Evolutionary conservation across 176 grass and related monocot genomes (phyloP).

Genomic region (Ananas comosus): DNA sequence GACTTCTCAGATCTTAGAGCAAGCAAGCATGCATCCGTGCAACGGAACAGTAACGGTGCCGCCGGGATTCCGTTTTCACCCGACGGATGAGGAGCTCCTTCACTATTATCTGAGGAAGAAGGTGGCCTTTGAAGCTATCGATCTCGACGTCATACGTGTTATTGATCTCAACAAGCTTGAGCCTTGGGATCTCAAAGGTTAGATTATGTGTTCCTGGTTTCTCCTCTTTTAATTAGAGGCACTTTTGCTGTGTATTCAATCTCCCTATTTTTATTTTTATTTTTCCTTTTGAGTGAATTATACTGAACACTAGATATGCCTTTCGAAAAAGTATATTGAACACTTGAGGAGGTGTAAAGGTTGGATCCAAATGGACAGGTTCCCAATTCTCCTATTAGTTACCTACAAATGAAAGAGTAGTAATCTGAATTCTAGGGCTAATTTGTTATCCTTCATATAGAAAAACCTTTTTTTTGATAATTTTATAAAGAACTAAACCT

Average conservation of each 20-base stretch:
- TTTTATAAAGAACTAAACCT: too few species aligned
- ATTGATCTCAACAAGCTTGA: slow-evolving; percentile 92
- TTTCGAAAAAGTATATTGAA: background rate
- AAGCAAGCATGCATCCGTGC: slow-evolving; percentile 52
- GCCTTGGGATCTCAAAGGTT: slow-evolving; percentile 98
- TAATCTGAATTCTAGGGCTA: too few species aligned
- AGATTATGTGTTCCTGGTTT: background rate
- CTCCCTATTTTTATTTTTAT: background rate
- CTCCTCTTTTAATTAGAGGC: too few species aligned
- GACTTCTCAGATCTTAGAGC: slow-evolving; percentile 13
- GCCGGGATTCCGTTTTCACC: slow-evolving; percentile 93
- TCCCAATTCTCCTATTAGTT: background rate
- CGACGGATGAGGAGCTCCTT: slow-evolving; percentile 89
- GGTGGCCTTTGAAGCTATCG: slow-evolving; percentile 84
- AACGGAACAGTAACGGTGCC: slow-evolving; percentile 54
- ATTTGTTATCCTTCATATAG: too few species aligned
- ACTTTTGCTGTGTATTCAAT: background rate
- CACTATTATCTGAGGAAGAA: slow-evolving; percentile 99
- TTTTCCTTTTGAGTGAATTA: background rate
- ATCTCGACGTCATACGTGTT: slow-evolving; percentile 97
- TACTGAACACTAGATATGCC: too few species aligned
- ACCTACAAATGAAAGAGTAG: background rate
- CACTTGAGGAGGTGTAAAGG: background rate
- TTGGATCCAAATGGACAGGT: background rate
- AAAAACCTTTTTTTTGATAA: too few species aligned